Evolutionary conservation across 306 rosid species (phyloP), one percentile per base, ranked within the genome.

Genomic region (Calophaca sinica): DNA sequence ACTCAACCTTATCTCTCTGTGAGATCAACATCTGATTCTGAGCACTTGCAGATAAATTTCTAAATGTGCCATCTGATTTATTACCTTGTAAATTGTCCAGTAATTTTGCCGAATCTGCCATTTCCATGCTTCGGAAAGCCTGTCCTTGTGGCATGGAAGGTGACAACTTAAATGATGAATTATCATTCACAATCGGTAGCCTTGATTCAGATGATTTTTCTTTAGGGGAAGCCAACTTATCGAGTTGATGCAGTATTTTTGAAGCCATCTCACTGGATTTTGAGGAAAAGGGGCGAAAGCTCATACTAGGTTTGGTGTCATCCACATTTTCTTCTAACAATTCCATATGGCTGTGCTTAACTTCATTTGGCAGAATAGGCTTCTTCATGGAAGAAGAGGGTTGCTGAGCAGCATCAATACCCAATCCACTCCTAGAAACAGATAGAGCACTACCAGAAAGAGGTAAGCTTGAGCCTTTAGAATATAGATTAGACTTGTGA

Each of bases 121-220:
- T 73, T 73, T 94, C 98, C 83, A 91, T 85, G 81, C 97, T 94
- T 81, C 86, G 79, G 67, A 86, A 90, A 81, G 98, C 97, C 86
- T 83, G 91, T 62, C 98, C 94, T 64, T 39, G 83, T 61, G 91
- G 79, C 94, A 94, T 94, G 46, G 96, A 89, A 41, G 91, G 88
- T 2, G 93, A 94, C 80, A 94, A 70, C 82, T 84, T 94, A 42
- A 77, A 79, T 44, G 93, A 92, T 65, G 90, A 83, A 45, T 80
- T 84, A 73, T 88, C 86, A 64, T 65, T 83, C 78, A 78, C 46
- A 61, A 70, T 33, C 46, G 53, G 76, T 48, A 75, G 58, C 73
- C 84, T 91, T 68, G 78, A 68, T 67, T 84, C 85, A 2, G 87
- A 83, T 49, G 88, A 80, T 76, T 90, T 94, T 39, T 88, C 96